Percentiles rank a stretch among this genome's conserved stretches.
These are phyloP conservation scores for Mycena galopus DNA, from an alignment of 768 basidiomycete genomes.

Conservation along the genomic window DNA sequence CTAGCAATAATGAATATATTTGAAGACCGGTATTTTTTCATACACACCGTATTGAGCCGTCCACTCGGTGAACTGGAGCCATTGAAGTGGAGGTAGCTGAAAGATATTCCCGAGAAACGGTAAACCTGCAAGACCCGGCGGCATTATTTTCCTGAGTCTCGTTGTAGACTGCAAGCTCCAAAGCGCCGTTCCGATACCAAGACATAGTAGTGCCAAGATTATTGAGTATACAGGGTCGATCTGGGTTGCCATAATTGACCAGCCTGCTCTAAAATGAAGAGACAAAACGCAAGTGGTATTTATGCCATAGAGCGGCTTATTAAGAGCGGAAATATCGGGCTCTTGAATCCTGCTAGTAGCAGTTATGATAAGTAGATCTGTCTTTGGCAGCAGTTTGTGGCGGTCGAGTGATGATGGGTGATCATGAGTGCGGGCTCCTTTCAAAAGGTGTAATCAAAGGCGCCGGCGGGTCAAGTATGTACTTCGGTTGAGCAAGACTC, in stretches of 20 bases:
- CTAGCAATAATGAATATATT: neutral
- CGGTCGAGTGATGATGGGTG: too few relatives aligned
- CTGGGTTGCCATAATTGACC: neutral
- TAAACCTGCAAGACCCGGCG: neutral
- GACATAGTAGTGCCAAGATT: neutral
- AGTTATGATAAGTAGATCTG: too few relatives aligned
- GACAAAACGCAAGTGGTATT: too few relatives aligned
- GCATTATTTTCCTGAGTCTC: neutral
- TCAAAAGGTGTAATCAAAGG: too few relatives aligned
- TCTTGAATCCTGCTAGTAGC: too few relatives aligned
- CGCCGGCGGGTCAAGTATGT: too few relatives aligned
- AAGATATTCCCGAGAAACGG: constrained; percentile 8
- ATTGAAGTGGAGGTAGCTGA: constrained; percentile 6
- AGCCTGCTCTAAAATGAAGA: too few relatives aligned
- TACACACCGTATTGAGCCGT: neutral
- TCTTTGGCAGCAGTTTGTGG: too few relatives aligned
- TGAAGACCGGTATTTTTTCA: neutral
- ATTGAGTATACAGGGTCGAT: neutral
- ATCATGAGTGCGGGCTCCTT: too few relatives aligned
- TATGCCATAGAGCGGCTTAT: too few relatives aligned
- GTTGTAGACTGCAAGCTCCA: neutral
- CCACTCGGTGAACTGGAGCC: constrained; percentile 6
- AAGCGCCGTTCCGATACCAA: neutral
- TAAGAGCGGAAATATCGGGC: too few relatives aligned
- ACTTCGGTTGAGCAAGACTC: too few relatives aligned